Evolutionary conservation across 345 rosid species (phyloP), one percentile per base, ranked within the genome.

Genomic region (Kandelia obovata): DNA sequence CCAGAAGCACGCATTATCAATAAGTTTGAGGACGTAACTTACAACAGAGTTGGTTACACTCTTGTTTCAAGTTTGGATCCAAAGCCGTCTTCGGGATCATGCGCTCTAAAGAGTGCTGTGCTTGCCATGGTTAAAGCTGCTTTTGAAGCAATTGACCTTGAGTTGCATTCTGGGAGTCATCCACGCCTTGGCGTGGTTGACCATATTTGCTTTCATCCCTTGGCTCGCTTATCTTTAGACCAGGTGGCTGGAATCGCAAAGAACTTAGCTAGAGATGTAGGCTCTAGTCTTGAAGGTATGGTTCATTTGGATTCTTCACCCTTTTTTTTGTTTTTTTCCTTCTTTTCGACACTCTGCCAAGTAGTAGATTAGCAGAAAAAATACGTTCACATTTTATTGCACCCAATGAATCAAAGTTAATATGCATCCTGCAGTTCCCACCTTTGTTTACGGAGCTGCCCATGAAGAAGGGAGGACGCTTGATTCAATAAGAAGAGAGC

Each of bases 161-260:
- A 79, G 80, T 79, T 65, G 64, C 98, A 94, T 58, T 75, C 62
- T 60, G 98, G 96, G 61, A 88, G 84, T 67, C 98, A 89, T 83
- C 96, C 97, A 37, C 83, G 96, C 28, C 92, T 91, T 71, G 97
- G 97, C 72, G 96, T 94, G 53, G 92, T 94, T 43, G 98, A 94
- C 61, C 97, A 94, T 73, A 80, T 89, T 65, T 91, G 98, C 79
- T 89, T 94, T 79, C 98, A 94, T 75, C 92, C 95, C 4, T 72
- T 94, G 79, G 83, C 79, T 64, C 74, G 52, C 46, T 61, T 92
- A 70, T 81, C 92, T 51, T 52, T 89, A 53, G 85, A 88, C 31
- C 91, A 89, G 69, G 87, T 81, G 53, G 89, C 92, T 46, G 70
- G 67, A 31, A 65, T 87, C 74, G 97, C 98, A 7, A 87, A 77